Base-by-base conservation (phyloP, 768 basidiomycete genomes). In the Boletales sp. region DNA sequence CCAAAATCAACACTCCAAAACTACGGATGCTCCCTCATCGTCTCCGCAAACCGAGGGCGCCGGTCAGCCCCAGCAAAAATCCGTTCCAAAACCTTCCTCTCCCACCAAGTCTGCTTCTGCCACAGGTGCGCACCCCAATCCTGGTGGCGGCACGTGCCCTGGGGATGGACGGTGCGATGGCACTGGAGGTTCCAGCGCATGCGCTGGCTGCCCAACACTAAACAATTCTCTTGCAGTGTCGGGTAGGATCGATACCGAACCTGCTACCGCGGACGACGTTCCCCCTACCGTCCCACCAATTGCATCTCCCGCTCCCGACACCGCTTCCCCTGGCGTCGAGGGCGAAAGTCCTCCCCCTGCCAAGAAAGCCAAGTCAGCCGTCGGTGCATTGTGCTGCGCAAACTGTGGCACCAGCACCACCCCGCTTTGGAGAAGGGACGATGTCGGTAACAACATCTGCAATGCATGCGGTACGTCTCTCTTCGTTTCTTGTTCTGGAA, bases 101-200 rank as follows among this genome's bases (percentile, higher is more conserved):
- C 44, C 66, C 43, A 47, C 63, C 14, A 68, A 64, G 45, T 60
- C 64, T 51, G 45, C 42, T 64, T 52, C 61, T 43, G 53, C 53
- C 47, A 59, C 65, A 57, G 64, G 72, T 56, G 64, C 63, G 57
- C 70, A 60, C 58, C 48, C 55, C 59, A 61, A 52, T 47, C 44
- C 54, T 63, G 52, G 59, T 49, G 65, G 66, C 30, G 87, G 88
- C 54, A 94, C 94, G n/a, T 99, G 97, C 70, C 97, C 97, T 4
- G 97, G 97, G 50, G 97, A 97, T 72, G 97, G 97, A 31, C 81
- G 90, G 58, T 99, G 97, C 72, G 92, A 99, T 71, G 97, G 97
- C 57, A 94, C 91, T 12, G 97, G 97, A 60, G 97, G 97, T 46
- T 84, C 92, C 56, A 83, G 82, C 52, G 86, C 90, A 54, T 99